A percentile compares a stretch with the other conserved stretches of the same genome.
Conservation (phyloP, 441 rosid genomes). For the Erysimum cheiri region DNA sequence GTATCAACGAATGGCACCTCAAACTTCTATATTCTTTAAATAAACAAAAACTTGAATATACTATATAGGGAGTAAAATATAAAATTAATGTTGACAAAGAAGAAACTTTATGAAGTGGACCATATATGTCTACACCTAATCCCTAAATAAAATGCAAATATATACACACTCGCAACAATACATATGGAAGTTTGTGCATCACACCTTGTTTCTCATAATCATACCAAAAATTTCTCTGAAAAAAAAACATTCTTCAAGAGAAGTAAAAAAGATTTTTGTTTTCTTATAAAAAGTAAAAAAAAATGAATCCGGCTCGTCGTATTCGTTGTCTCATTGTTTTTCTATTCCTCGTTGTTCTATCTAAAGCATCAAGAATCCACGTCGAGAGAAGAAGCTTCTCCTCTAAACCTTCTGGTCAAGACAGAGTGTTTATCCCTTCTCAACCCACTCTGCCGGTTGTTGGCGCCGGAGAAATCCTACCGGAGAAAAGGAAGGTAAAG, state of each 20-base stretch:
- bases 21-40: not conserved
- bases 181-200: slow-evolving; percentile 45
- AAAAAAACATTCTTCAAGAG: slow-evolving; percentile 29
- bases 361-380: slow-evolving; percentile 36
- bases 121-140: slow-evolving; percentile 47
- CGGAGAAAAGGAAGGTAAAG: slow-evolving; percentile 65
- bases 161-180: slow-evolving; percentile 33
- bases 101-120: slow-evolving; percentile 46
- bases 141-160: slow-evolving; percentile 44
- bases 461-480: slow-evolving; percentile 39
- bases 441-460: slow-evolving; percentile 9
- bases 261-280: not conserved
- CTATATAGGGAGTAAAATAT: slow-evolving; percentile 1
- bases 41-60: not conserved
- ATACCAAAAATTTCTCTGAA: slow-evolving; percentile 10
- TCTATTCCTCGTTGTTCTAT: slow-evolving; percentile 25
- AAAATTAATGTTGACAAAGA: slow-evolving; percentile 44
- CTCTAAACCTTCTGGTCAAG: slow-evolving; percentile 41
- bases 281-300: not conserved
- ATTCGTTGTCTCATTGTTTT: slow-evolving; percentile 34
- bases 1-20: not conserved
- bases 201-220: slow-evolving; percentile 37
- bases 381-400: slow-evolving; percentile 36
- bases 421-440: slow-evolving; percentile 17
- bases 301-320: slow-evolving; percentile 32